A percentile compares a stretch with the other conserved stretches of the same genome.
Evolutionary conservation across 768 basidiomycete genomes (phyloP).

Genomic region (Termitomyces sp.): DNA sequence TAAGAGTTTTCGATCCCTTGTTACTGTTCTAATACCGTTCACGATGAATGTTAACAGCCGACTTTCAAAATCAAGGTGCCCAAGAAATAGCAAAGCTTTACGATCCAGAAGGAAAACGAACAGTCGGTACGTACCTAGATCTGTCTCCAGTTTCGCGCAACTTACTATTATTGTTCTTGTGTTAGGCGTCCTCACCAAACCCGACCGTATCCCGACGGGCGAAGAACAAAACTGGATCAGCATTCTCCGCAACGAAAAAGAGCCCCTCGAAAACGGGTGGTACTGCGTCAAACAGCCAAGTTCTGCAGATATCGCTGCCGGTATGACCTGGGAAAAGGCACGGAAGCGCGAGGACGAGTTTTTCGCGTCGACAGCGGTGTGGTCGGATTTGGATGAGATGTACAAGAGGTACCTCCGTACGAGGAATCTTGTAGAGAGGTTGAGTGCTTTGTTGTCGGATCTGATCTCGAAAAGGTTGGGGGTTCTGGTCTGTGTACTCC

Average conservation of each 20-base stretch:
- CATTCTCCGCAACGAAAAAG: slow-evolving; percentile 51
- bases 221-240: slow-evolving; percentile 55
- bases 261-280: slow-evolving; percentile 54
- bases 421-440: slow-evolving; percentile 45
- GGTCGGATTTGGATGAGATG: slow-evolving; percentile 47
- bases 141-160: neutral
- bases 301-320: slow-evolving; percentile 44
- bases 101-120: slow-evolving; percentile 62
- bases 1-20: slow-evolving; percentile 24
- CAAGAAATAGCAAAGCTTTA: slow-evolving; percentile 56
- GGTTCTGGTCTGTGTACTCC: slow-evolving; percentile 3
- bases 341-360: slow-evolving; percentile 52
- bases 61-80: slow-evolving; percentile 78
- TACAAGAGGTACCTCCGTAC: slow-evolving; percentile 57
- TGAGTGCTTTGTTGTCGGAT: slow-evolving; percentile 60
- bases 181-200: slow-evolving; percentile 71
- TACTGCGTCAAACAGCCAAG: slow-evolving; percentile 54
- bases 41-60: slow-evolving; percentile 39
- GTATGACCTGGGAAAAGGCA: slow-evolving; percentile 59
- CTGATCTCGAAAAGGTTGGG: slow-evolving; percentile 62
- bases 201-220: slow-evolving; percentile 57
- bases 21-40: neutral
- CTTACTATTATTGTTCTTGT: neutral
- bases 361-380: slow-evolving; percentile 49
- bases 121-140: slow-evolving; percentile 48